Evolutionary conservation across 768 basidiomycete genomes (phyloP), one percentile per base, ranked within the genome.

Genomic region (Rhizopogon vinicolor): DNA sequence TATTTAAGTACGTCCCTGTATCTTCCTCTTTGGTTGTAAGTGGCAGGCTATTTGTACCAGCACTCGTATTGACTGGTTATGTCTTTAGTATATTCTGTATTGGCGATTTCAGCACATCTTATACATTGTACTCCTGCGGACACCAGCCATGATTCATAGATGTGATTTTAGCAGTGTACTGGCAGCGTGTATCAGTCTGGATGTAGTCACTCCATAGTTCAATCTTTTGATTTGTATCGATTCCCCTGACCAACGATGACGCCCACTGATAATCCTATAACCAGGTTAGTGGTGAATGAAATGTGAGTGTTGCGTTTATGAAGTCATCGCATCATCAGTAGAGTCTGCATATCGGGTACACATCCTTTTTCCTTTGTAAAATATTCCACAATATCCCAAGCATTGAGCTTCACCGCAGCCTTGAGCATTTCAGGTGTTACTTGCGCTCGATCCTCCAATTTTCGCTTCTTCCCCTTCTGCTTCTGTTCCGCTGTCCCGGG

Each of bases 321-420:
- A 43, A 8, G 35, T 71, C 53, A 72, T 49, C 63, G 62, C 69
- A 76, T 73, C 59, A 72, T 51, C 51, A 74, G 67, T 39, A 87
- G 66, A 0, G 89, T 89, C 63, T 82, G 78, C 69, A 90, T 80
- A 64, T 90, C 86, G 0, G 89, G 89, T 37, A 89, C 71, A 60
- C 84, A 83, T 9, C 83, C 83, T 69, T 89, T 89, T 67, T 89
- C 88, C 44, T 70, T 68, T 54, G 78, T 80, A 29, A 93, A 71
- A 63, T 89, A 93, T 50, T 87, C 75, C 51, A 83, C 80, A 40
- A 93, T 87, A 56, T 89, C 85, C 52, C 76, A 74, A 7, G 90
- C 89, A 50, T 81, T 75, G 54, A 73, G 75, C 61, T 78, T 80
- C 12, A 91, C 82, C 1, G 91, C 92, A 6, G 70, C 67, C 62